Base-by-base conservation (phyloP, 371 early-diverging fungal genomes). In the Choanephora cucurbitarum region DNA sequence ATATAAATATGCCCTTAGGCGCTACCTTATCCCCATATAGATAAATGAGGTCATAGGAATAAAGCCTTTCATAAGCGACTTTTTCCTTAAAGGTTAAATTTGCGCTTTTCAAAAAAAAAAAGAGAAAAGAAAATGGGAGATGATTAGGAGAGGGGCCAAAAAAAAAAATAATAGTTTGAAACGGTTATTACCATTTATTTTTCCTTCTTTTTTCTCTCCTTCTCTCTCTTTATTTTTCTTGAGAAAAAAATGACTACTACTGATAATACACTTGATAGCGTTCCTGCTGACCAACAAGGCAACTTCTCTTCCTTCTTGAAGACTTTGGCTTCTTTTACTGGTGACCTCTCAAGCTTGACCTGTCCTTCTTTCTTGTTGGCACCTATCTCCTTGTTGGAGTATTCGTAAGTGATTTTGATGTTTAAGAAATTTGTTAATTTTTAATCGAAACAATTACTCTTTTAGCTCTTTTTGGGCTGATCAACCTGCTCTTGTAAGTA, bases 361-460 rank as follows among this genome's bases (percentile, higher is more conserved):
- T 89, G 89, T 62, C 92, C 92, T 42, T 85, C 90, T 18, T 90
- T 90, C 56, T 65, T 91, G 17, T 69, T 91, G 52, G 86, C 82
- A 44, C 89, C 89, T 54, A 83, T 84, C 57, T 88, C 88, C 51
- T 71, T 91, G 50, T 75, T 89, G 37, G 92, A 91, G 64, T 91
- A 91, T 70, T 85, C 87, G 87, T 85, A 80, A 75, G 84, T 70
- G 17, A 14, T 40, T 1, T 15, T 51, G n/a, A 15, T 5, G 2
- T 8, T 6, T n/a, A n/a, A n/a, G n/a, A n/a, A n/a, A n/a, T n/a
- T n/a, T n/a, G n/a, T n/a, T n/a, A n/a, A n/a, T n/a, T n/a, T n/a
- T n/a, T n/a, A n/a, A n/a, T n/a, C n/a, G n/a, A n/a, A n/a, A n/a
- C n/a, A n/a, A n/a, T n/a, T n/a, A n/a, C n/a, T n/a, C n/a, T 32